Evolutionary conservation across 1,139 yeast genomes (phyloP), one percentile per base, ranked within the genome.

Genomic region (Pichia sp.): DNA sequence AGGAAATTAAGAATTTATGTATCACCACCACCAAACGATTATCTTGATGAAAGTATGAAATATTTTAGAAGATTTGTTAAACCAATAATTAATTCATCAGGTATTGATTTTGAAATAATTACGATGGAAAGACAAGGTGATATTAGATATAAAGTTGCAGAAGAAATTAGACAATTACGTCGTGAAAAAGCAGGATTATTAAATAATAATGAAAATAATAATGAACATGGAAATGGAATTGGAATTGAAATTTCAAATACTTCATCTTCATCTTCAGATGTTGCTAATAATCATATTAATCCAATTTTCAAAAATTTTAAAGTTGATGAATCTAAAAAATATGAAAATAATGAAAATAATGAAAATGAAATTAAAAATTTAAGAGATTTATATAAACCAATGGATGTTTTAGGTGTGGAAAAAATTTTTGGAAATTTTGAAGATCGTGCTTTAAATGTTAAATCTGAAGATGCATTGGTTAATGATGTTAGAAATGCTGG

Each of bases 11-110:
- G 87, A 1, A 80, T 94, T 1, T 90, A 82, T 59, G 75, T 90
- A 48, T 95, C 96, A 0, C 98, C 98, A 16, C 97, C 97, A 12
- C 98, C 99, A 16, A 86, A 87, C 55, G 97, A 92, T 62, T 87
- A 80, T 57, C 67, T 94, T 42, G 95, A 84, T 39, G 82, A 80
- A 50, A 80, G 95, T 20, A 62, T 85, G 65, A 74, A 74, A 49
- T 75, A 84, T 47, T 89, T 92, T 71, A 76, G 87, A 54, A 78
- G 82, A 50, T 90, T 78, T 60, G 74, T 90, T 55, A 92, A 92
- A 66, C 98, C 98, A 0, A 74, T 90, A 4, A 69, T 94, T 55
- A 87, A 85, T 55, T 74, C 96, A 2, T 85, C 89, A 8, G 96
- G 96, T 2, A 66, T 92, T 25, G 98, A 94, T 64, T 89, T 76